Base-by-base conservation (phyloP, 768 basidiomycete species). In the Kwoniella pini region DNA sequence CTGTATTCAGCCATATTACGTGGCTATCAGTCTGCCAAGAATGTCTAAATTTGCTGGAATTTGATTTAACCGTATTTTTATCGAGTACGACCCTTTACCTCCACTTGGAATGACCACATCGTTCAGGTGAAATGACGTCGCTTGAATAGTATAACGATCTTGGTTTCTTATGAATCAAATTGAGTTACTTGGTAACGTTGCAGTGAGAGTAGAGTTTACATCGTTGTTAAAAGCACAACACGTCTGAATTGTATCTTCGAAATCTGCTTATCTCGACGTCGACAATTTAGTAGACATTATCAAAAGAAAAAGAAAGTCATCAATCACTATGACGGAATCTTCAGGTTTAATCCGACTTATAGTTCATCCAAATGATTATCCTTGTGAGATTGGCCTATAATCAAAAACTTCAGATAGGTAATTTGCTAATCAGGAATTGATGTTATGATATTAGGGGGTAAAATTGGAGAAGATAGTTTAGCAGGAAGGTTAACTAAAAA, bases 401-500 rank as follows among this genome's bases (percentile, higher is more conserved):
- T 42, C 26, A 36, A 4, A n/a, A 28, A 12, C 15, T n/a, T 36
- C 19, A 3, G 27, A 13, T 17, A 6, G 30, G 4, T 19, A 27
- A 43, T 11, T 9, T 1, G n/a, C 26, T 5, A 2, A 22, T 39
- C 10, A 22, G 31, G 12, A 22, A 19, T n/a, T 53, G 39, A 51
- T 51, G 49, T 26, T 30, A 31, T 5, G 12, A 13, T 19, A 24
- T 10, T 33, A 57, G 55, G 73, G 74, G 74, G 74, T 26, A 64
- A 62, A 43, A 62, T 62, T n/a, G 74, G 69, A 12, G 49, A 53
- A 21, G 69, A 70, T 36, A 64, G 62, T 43, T 48, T 75, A 39
- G 69, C 70, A 24, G 60, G 57, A 26, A 22, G 55, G 13, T 60
- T 68, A 17, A 63, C 67, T 1, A 56, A 67, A 13, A 62, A 71